Base-by-base conservation (phyloP, 2,329 filamentous ascomycete species). In the Metarhizium anisopliae region DNA sequence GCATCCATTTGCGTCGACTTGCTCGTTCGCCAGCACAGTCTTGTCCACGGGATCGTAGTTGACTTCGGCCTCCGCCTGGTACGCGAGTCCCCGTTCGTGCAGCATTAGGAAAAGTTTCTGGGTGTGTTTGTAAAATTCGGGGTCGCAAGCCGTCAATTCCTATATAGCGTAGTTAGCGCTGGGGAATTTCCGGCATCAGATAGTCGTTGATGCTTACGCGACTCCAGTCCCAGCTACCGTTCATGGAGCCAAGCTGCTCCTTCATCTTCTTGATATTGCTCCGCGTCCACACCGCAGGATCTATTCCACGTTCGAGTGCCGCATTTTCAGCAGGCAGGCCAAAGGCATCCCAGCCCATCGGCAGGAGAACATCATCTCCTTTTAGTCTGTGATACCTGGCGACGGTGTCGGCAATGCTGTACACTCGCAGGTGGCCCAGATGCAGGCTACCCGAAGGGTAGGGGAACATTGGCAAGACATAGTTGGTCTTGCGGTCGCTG, bases 321-420 rank as follows among this genome's bases (percentile, higher is more conserved):
- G 91, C 91, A 72, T 96, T 96, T 70, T 96, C 91, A 47, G 91
- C 91, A 11, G 91, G 91, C 55, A 96, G 74, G 2, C 91, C 91
- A 72, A 96, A 95, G 5, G 90, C 89, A 75, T 96, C 91, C 90
- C 91, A 96, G 11, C 91, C 91, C 80, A 95, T 95, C n/a, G 91
- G 90, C 60, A 95, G 82, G 54, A 95, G 71, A 36, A 95, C 89
- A 55, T 87, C 73, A 61, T 84, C 78, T 16, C 90, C 90, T 62
- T 85, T 83, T 73, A 95, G 84, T 30, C 79, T 80, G 63, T 85
- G 83, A 66, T 86, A 95, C 54, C 91, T 82, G 14, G 90, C 84
- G 53, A 95, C 74, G 10, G 92, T 87, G 73, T 96, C 91, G 58
- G 90, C 90, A 60, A 96, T 94, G 42, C 90, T 90, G 74, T 95